These are phyloP conservation scores for Suillus paluster DNA, from an alignment of 768 basidiomycete genomes.

Conservation along the genomic window DNA sequence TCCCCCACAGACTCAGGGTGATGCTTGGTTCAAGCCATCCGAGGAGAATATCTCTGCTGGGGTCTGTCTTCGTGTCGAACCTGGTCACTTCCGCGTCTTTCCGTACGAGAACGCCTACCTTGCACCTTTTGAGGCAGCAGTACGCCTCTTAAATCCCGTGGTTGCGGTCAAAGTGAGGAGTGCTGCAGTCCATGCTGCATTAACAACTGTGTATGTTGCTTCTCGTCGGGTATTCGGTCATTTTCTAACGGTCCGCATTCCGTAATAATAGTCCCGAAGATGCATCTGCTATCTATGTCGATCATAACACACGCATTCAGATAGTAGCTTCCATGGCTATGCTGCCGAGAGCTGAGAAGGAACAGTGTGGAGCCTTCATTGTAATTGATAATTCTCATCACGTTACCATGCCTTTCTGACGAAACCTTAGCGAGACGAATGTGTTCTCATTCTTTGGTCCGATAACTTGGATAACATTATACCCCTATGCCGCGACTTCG, in stretches of 20 bases:
- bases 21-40: conserved; percentile 86
- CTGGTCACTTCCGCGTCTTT: conserved; percentile 77
- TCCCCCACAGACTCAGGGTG: conserved; percentile 68
- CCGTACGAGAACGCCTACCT: conserved; percentile 86
- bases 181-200: conserved; percentile 79
- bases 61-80: conserved; percentile 73
- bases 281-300: conserved; percentile 67
- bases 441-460: conserved; percentile 83
- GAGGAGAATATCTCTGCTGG: conserved; percentile 83
- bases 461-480: conserved; percentile 83
- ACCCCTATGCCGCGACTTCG: conserved; percentile 72
- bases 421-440: conserved; percentile 70
- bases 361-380: conserved; percentile 89
- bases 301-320: conserved; percentile 84
- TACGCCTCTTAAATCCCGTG: conserved; percentile 76
- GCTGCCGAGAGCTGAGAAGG: conserved; percentile 82
- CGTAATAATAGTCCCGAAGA: conserved; percentile 53
- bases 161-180: conserved; percentile 83
- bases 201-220: conserved; percentile 64
- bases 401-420: conserved; percentile 5
- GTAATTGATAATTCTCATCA: conserved; percentile 45
- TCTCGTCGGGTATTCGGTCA: neutral
- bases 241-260: conserved; percentile 11
- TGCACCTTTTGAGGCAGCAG: conserved; percentile 81
- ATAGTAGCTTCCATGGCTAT: conserved; percentile 72